Evolutionary conservation across 2,329 filamentous ascomycete species (phyloP), one percentile per base, ranked within the genome.

Genomic region (Fusarium multiceps): DNA sequence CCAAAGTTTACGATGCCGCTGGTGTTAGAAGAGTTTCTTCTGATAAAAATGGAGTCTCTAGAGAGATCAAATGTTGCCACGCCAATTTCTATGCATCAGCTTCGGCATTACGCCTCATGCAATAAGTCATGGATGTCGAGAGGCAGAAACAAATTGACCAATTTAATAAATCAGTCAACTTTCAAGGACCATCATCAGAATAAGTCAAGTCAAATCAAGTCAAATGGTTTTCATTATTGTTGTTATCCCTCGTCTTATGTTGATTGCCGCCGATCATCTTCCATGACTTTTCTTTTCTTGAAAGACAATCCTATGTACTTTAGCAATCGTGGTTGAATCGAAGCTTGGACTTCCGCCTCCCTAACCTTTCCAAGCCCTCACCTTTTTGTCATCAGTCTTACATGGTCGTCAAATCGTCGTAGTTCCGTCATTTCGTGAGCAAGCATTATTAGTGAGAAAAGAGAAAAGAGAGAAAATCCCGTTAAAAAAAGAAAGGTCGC

Each of bases 401-500:
- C 63, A 68, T 41, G 37, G 55, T 59, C 63, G 54, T 68, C 55
- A 56, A 53, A 61, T 63, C 55, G 50, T 68, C 37, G 55, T 42
- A 28, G 49, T 40, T 40, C 51, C 62, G 49, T 62, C 62, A 69
- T 71, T 40, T 59, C 63, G 71, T 69, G 59, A 65, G 63, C 53
- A 56, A 42, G 30, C 56, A 51, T 57, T 68, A 70, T 61, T 54
- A 55, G 55, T 56, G 63, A 55, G 62, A 72, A 64, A 55, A 59
- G 63, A 54, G 50, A 48, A 69, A 45, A 59, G 55, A 67, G 55
- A 58, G 71, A 61, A 58, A 49, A 57, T 65, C 59, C 63, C 68
- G 68, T 71, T 71, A 62, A 61, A 58, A 71, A 63, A 70, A 66
- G 61, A 68, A 68, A 60, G 16, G 62, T 74, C 61, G 51, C 59